Base-by-base conservation (phyloP, 2,329 filamentous ascomycete species). In the Aspergillus aculeatus region DNA sequence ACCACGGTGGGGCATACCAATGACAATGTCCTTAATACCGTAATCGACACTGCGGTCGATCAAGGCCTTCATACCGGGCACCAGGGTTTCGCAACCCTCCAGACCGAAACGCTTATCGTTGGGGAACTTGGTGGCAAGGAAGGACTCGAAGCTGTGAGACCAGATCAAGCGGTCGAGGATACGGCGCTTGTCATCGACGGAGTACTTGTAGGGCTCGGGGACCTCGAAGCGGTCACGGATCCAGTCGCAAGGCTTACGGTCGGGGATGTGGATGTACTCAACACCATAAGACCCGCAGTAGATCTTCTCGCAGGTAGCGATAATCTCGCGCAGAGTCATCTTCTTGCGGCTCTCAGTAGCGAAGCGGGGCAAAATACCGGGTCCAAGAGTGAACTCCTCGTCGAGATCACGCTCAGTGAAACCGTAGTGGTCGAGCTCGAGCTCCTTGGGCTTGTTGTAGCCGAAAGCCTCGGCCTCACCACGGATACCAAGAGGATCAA, bases 31-130 rank as follows among this genome's bases (percentile, higher is more conserved):
- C 84, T 98, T 98, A 73, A 99, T 90, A 61, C 95, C 95, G 73
- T 96, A 96, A 76, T 99, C 95, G 69, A 99, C 95, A 74, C 93
- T 97, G 73, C 95, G 91, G 79, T 99, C 95, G 66, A 99, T 99
- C 64, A 99, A 82, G 56, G 95, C 95, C 84, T 99, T 99, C 95
- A 99, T 99, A 77, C 95, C 95, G 29, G 95, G 95, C 60, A 99
- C 96, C 67, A 99, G 85, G 59, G 92, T 94, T 80, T 99, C 95
- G 73, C 93, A 96, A 75, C 95, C 95, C 81, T 99, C 95, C 29
- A 99, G 86, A 81, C 95, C 95, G 79, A 99, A 99, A 74, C 95
- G 91, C 86, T 99, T 99, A 82, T 99, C 95, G 80, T 99, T 99
- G 77, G 95, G 95, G 80, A 97, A 98, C 80, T 99, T 99, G 60